Percentiles rank a stretch among this genome's conserved stretches.
Evolutionary conservation across 768 basidiomycete species (phyloP).

Genomic region (Amanita fuliginea): DNA sequence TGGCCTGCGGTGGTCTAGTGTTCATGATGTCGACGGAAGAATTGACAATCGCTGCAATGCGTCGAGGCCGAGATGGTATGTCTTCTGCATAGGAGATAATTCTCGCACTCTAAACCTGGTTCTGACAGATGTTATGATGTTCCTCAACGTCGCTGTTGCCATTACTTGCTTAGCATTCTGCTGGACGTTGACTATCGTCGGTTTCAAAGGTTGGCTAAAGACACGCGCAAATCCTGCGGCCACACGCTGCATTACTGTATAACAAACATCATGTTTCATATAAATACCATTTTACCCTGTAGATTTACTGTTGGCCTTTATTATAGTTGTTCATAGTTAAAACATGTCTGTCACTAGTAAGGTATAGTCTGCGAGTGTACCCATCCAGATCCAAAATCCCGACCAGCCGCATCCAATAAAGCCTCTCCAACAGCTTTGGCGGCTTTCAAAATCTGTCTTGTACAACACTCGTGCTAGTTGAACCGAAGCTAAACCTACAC

Average conservation of each 20-base stretch:
- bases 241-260: slow-evolving; percentile 6
- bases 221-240: slow-evolving; percentile 20
- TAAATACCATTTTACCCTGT: background rate
- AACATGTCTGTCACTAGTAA: slow-evolving; percentile 5
- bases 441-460: slow-evolving; percentile 62
- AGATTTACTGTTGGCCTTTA: background rate
- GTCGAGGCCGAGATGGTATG: slow-evolving; percentile 75
- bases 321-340: background rate
- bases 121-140: slow-evolving; percentile 74
- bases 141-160: slow-evolving; percentile 76
- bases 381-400: slow-evolving; percentile 83
- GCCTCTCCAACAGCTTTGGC: slow-evolving; percentile 81
- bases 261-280: no score
- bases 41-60: slow-evolving; percentile 83
- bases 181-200: slow-evolving; percentile 70
- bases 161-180: slow-evolving; percentile 79
- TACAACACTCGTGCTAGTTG: slow-evolving; percentile 74
- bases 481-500: slow-evolving; percentile 56
- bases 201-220: slow-evolving; percentile 76
- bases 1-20: slow-evolving; percentile 78
- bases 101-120: background rate
- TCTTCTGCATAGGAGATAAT: slow-evolving; percentile 5
- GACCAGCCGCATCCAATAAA: slow-evolving; percentile 85
- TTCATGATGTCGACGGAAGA: slow-evolving; percentile 92
- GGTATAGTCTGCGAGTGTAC: slow-evolving; percentile 61